A percentile compares a stretch with the other conserved stretches of the same genome.
Evolutionary conservation across 768 basidiomycete species (phyloP).

Genomic region (Galerina sulciceps): DNA sequence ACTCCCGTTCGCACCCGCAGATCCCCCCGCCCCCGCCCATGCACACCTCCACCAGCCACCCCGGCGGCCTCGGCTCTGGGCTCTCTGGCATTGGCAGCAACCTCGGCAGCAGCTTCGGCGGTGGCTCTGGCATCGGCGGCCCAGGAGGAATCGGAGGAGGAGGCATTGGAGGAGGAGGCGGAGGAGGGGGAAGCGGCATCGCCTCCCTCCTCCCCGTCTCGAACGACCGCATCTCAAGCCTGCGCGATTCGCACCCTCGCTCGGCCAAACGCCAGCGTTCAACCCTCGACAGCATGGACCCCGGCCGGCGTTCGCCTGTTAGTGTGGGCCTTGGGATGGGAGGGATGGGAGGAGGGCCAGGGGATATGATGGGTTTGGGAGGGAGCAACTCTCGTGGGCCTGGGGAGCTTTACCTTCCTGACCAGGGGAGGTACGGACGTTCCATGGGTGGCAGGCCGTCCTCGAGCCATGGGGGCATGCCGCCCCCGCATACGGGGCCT

Average conservation of each 20-base stretch:
- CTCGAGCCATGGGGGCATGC: neutral
- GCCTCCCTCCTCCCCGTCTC: conserved; percentile 21
- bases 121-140: too few species aligned
- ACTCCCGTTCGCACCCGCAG: conserved; percentile 10
- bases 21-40: conserved; percentile 18
- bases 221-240: conserved; percentile 24
- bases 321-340: too few species aligned
- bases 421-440: neutral
- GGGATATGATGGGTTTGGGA: neutral
- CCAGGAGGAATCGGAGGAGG: too few species aligned
- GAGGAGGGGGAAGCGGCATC: neutral
- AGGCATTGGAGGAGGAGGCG: too few species aligned
- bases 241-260: conserved; percentile 19
- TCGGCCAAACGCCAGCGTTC: conserved; percentile 19
- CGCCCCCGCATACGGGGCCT: neutral
- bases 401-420: neutral
- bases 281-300: conserved; percentile 14
- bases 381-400: too few species aligned
- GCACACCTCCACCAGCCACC: conserved; percentile 2
- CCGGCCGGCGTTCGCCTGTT: conserved; percentile 14
- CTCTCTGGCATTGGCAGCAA: too few species aligned
- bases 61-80: conserved; percentile 7
- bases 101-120: too few species aligned
- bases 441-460: neutral
- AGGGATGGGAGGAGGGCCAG: too few species aligned